Evolutionary conservation across 176 grass and related monocot genomes (phyloP), one percentile per base, ranked within the genome.

Genomic region (Oryza glaberrima): DNA sequence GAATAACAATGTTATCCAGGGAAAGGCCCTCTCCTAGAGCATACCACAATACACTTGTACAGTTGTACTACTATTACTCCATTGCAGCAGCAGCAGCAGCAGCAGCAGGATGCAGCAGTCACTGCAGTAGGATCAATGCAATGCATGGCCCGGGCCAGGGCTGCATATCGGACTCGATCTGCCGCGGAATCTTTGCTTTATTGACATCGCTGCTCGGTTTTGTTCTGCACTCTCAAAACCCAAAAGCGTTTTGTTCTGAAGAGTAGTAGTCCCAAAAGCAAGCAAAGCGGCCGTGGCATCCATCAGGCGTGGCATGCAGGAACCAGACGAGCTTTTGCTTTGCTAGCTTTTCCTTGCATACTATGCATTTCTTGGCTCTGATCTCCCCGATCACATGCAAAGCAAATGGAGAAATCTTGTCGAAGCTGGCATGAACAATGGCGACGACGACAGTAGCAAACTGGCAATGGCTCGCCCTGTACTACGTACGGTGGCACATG

Each of bases 161-260:
- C 58, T 63, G 74, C 76, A 45, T 17, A 65, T 78, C 32, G 58
- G 22, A 44, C 15, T 35, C 15, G 60, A 67, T 35, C 15, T 71
- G 76, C 47, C 70, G 1, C 25, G 35, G 84, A 87, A 87, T 90
- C 88, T 90, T 86, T 69, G 80, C 88, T 87, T 83, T 90, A 83
- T 82, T 45, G 78, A 77, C 78, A 34, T 32, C 32, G 71, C 70
- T 80, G 82, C 56, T 9, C 30, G 85, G 26, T 70, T 70, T 72
- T 19, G 38, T 45, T 48, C 70, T 28, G 70, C 41, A 36, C 81
- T 75, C 81, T 75, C 71, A 73, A 78, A 79, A 77, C 75, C 16
- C 36, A 28, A 5, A 23, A 28, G 23, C 52, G 7, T 11, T 11
- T 4, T 41, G 40, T 41, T 41, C 40, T n/a, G 75, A 40, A 19